Evolutionary conservation across 345 rosid genomes (phyloP).

Genomic region (Brassica cretica): DNA sequence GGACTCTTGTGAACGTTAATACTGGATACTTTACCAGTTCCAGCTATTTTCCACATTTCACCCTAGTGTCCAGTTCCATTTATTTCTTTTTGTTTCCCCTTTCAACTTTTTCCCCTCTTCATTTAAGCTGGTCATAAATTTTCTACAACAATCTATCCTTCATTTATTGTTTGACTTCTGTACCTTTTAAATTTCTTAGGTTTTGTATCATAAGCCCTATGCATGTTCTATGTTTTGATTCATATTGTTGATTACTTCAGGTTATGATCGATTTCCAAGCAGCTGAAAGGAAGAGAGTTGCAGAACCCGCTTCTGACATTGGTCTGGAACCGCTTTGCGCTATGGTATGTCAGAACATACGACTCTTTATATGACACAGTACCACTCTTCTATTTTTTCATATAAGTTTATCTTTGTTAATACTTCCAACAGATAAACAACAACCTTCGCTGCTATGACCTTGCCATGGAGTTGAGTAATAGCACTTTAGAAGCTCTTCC

Average conservation of each 20-base stretch:
- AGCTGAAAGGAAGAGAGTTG: slow-evolving; percentile 82
- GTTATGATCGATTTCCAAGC: slow-evolving; percentile 99
- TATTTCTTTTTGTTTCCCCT: not conserved
- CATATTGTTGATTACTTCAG: slow-evolving; percentile 44
- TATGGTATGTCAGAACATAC: slow-evolving; percentile 59
- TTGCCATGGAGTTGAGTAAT: slow-evolving; percentile 92
- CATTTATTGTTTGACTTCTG: not conserved
- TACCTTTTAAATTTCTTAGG: not conserved
- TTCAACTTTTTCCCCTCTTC: slow-evolving; percentile 1
- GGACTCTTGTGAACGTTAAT: not conserved
- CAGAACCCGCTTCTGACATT: slow-evolving; percentile 90
- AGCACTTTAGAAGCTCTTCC: slow-evolving; percentile 95
- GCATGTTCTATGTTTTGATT: slow-evolving; percentile 19
- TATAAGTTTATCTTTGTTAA: slow-evolving; percentile 10
- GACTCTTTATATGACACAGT: not conserved
- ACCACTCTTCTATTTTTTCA: not conserved
- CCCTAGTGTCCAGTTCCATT: not conserved
- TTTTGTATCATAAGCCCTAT: not conserved
- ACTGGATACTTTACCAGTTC: slow-evolving; percentile 2
- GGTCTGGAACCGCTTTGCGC: slow-evolving; percentile 97
- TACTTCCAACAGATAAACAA: slow-evolving; percentile 69
- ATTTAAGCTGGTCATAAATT: slow-evolving; percentile 12
- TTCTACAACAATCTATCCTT: not conserved
- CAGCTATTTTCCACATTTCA: not conserved
- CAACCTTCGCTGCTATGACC: slow-evolving; percentile 97